Evolutionary conservation across 2,329 filamentous ascomycete species (phyloP).

Genomic region (Mariannaea sp.): DNA sequence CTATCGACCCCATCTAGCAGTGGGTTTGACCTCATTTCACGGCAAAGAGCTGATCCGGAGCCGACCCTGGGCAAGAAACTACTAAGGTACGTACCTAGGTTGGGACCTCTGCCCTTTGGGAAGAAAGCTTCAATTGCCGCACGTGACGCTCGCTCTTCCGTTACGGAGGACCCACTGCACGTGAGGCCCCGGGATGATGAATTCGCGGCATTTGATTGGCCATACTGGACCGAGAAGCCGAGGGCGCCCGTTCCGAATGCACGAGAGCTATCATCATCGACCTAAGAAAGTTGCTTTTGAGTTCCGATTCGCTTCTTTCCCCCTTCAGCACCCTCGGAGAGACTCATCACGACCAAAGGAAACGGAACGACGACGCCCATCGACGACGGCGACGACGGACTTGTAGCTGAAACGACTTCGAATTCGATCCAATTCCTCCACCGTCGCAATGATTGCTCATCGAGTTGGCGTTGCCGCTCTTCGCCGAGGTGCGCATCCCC

Average conservation of each 20-base stretch:
- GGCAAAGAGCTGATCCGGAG: constrained; percentile 11
- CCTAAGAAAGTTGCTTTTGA: background rate
- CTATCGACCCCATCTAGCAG: constrained; percentile 11
- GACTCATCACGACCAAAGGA: background rate
- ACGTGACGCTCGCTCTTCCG: constrained; percentile 5
- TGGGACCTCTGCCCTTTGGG: too few relatives aligned
- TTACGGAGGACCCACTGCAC: too few relatives aligned
- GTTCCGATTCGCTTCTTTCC: background rate
- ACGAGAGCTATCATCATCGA: constrained; percentile 12
- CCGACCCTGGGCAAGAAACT: background rate
- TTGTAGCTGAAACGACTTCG: constrained; percentile 28
- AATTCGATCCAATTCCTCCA: constrained; percentile 15
- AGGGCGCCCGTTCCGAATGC: constrained; percentile 36
- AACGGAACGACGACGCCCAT: constrained; percentile 18
- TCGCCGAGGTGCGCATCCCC: constrained; percentile 56
- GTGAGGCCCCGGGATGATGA: constrained; percentile 43
- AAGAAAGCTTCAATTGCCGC: too few relatives aligned
- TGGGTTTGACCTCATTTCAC: too few relatives aligned
- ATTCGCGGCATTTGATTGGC: constrained; percentile 48
- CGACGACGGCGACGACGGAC: constrained; percentile 9
- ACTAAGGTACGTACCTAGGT: too few relatives aligned
- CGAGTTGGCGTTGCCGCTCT: constrained; percentile 63
- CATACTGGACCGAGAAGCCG: constrained; percentile 51
- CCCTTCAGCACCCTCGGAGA: too few relatives aligned
- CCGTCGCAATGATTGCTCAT: constrained; percentile 58